Conservation (phyloP, 2,329 filamentous ascomycete species). For the Xylariaceae sp. region DNA sequence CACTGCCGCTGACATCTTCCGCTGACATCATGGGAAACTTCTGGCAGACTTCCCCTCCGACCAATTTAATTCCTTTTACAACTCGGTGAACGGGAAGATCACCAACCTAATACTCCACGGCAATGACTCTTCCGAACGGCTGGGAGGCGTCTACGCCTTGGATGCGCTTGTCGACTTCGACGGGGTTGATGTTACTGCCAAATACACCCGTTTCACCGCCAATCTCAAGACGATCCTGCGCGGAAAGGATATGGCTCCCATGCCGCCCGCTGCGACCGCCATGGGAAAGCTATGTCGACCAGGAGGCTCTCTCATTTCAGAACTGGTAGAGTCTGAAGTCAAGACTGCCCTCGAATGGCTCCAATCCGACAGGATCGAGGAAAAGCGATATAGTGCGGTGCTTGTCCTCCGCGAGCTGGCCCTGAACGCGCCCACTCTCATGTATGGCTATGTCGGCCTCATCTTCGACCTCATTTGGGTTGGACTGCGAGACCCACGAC, state of each 20-base stretch:
- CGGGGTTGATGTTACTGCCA: conserved; percentile 85
- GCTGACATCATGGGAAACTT: no score
- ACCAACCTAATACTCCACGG: conserved; percentile 73
- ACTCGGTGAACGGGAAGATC: conserved; percentile 51
- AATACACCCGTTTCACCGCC: conserved; percentile 90
- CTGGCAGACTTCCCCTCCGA: conserved; percentile 74
- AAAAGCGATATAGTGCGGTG: conserved; percentile 86
- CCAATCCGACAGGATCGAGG: conserved; percentile 90
- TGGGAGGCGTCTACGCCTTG: conserved; percentile 87
- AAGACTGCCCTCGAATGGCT: conserved; percentile 96
- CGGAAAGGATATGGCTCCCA: conserved; percentile 84
- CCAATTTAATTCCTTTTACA: conserved; percentile 61
- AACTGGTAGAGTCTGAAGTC: conserved; percentile 93
- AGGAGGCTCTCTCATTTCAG: conserved; percentile 87
- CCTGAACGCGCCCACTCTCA: conserved; percentile 85
- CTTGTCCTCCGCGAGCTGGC: conserved; percentile 86
- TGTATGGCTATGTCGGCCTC: conserved; percentile 92
- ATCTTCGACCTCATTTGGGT: conserved; percentile 97
- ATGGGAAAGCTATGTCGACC: conserved; percentile 87
- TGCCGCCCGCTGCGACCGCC: conserved; percentile 84
- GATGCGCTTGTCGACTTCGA: conserved; percentile 95
- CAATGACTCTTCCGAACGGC: conserved; percentile 78
- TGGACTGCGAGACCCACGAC: conserved; percentile 80
- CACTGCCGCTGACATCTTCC: conserved; percentile 13
- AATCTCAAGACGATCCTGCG: conserved; percentile 83